These are phyloP conservation scores for Neofusicoccum parvum DNA, from an alignment of 2,329 filamentous ascomycete species.

Conservation along the genomic window DNA sequence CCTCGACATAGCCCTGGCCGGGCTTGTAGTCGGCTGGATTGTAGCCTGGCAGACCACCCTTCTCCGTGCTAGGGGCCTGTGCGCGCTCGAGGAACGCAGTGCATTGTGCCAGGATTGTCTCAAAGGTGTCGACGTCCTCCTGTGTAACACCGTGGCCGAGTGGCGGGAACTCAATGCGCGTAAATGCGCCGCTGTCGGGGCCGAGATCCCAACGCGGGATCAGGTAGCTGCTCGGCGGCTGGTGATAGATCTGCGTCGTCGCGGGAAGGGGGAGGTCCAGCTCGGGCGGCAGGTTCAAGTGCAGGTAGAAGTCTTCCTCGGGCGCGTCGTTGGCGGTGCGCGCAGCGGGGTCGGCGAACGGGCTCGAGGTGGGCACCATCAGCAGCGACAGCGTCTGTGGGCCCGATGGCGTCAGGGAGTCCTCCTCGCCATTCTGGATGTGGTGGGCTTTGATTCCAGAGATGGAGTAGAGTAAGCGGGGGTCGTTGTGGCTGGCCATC, in stretches of 20 bases:
- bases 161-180: constrained; percentile 84
- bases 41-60: constrained; percentile 55
- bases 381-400: constrained; percentile 89
- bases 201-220: constrained; percentile 95
- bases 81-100: constrained; percentile 91
- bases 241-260: constrained; percentile 96
- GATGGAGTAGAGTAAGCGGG: constrained; percentile 62
- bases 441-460: constrained; percentile 90
- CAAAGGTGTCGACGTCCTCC: constrained; percentile 93
- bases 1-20: constrained; percentile 71
- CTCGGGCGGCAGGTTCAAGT: constrained; percentile 91
- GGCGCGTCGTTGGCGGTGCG: constrained; percentile 56
- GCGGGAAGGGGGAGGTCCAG: constrained; percentile 91
- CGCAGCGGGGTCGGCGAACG: constrained; percentile 60
- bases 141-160: constrained; percentile 75
- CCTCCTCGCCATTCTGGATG: constrained; percentile 83
- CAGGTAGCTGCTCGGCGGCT: constrained; percentile 87
- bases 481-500: constrained; percentile 57
- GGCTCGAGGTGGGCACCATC: constrained; percentile 90
- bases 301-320: constrained; percentile 90
- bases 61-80: constrained; percentile 56
- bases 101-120: constrained; percentile 97
- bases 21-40: constrained; percentile 80
- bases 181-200: constrained; percentile 85
- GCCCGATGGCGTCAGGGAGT: constrained; percentile 78